Percentiles rank a stretch among this genome's conserved stretches.
Evolutionary conservation across 2,329 filamentous ascomycete genomes (phyloP).

Genomic region (Pseudophaeomoniella oleicola): DNA sequence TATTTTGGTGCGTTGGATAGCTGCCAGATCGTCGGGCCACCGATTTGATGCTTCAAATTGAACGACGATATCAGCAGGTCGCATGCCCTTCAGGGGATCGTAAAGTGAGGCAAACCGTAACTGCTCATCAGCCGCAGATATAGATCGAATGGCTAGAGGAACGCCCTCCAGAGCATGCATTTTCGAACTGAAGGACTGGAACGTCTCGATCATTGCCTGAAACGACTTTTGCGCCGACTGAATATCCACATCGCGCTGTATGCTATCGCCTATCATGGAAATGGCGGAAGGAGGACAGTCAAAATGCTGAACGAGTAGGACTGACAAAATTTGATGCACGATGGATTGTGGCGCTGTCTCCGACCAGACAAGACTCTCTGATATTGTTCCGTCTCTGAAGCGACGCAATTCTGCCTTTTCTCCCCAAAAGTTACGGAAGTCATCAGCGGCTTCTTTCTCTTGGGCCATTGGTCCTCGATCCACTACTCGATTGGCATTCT

Average conservation of each 20-base stretch:
- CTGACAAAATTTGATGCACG: slow-evolving; percentile 64
- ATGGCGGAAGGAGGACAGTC: slow-evolving; percentile 42
- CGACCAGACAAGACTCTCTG: slow-evolving; percentile 81
- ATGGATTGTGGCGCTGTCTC: slow-evolving; percentile 47
- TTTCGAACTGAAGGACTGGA: slow-evolving; percentile 51
- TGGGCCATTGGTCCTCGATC: slow-evolving; percentile 83
- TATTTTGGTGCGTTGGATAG: slow-evolving; percentile 86
- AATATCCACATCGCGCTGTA: slow-evolving; percentile 22
- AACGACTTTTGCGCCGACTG: slow-evolving; percentile 5
- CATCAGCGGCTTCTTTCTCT: slow-evolving; percentile 64
- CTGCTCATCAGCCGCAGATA: slow-evolving; percentile 57
- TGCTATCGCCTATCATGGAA: slow-evolving; percentile 33
- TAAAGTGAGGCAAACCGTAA: slow-evolving; percentile 53
- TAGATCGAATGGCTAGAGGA: slow-evolving; percentile 70
- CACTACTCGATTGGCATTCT: slow-evolving; percentile 58
- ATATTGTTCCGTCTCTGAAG: slow-evolving; percentile 88
- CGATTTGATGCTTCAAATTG: slow-evolving; percentile 87
- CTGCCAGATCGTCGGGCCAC: slow-evolving; percentile 84
- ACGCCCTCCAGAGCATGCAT: slow-evolving; percentile 67
- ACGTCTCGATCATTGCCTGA: slow-evolving; percentile 27
- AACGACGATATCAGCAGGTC: slow-evolving; percentile 62
- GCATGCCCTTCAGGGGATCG: slow-evolving; percentile 13
- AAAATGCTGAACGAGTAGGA: slow-evolving; percentile 58
- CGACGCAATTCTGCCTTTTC: slow-evolving; percentile 82
- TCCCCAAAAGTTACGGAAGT: slow-evolving; percentile 87